Conservation (phyloP, 2,329 filamentous ascomycete genomes). For the Fusarium setosum region DNA sequence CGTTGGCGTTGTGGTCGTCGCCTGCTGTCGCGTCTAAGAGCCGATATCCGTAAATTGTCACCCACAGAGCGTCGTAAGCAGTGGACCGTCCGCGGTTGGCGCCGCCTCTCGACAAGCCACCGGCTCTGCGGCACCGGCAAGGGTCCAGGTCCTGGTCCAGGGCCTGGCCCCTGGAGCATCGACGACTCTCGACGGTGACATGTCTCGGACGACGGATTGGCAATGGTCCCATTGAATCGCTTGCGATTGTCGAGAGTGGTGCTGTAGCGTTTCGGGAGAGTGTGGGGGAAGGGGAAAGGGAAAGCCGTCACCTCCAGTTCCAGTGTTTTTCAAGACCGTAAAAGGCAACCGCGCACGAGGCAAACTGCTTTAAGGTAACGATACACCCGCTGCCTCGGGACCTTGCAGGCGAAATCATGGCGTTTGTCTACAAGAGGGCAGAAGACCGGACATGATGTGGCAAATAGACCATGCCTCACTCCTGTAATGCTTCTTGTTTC, state of each 20-base stretch:
- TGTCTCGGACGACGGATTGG: not conserved
- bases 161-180: not conserved
- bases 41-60: conserved; percentile 23
- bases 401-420: no score
- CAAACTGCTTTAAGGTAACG: conserved; percentile 13
- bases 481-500: no score
- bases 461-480: no score
- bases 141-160: not conserved
- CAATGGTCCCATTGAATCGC: not conserved
- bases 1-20: not conserved
- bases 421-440: no score
- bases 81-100: conserved; percentile 26
- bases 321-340: conserved; percentile 3
- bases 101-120: conserved; percentile 16
- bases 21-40: not conserved
- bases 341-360: conserved; percentile 30
- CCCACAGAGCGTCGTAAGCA: conserved; percentile 35
- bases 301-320: not conserved
- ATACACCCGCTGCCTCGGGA: conserved; percentile 4
- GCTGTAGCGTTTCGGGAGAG: not conserved
- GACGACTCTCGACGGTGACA: not conserved
- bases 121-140: conserved; percentile 13
- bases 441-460: no score
- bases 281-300: conserved; percentile 18
- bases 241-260: not conserved